Conservation (phyloP, 768 basidiomycete genomes). For the Leccinum variicolor region DNA sequence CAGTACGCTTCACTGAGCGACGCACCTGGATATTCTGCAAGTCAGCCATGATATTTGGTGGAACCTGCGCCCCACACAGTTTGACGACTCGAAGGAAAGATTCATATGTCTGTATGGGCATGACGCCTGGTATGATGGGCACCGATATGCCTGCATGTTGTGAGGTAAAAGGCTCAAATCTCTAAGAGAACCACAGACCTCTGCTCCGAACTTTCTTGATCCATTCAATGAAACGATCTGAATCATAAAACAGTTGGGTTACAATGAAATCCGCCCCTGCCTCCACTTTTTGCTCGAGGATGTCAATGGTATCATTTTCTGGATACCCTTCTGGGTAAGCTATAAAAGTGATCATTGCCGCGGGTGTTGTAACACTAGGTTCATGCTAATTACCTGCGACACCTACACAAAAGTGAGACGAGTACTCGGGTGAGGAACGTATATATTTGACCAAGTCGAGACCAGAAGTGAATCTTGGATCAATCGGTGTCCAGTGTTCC, state of each 20-base stretch:
- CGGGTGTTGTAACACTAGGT: background rate
- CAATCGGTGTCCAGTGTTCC: slow-evolving; percentile 88
- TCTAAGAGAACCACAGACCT: slow-evolving; percentile 44
- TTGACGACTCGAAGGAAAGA: slow-evolving; percentile 92
- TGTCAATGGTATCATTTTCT: slow-evolving; percentile 59
- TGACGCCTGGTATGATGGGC: slow-evolving; percentile 92
- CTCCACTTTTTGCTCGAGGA: slow-evolving; percentile 84
- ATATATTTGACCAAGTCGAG: slow-evolving; percentile 92
- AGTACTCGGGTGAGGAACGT: slow-evolving; percentile 68
- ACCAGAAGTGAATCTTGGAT: slow-evolving; percentile 80
- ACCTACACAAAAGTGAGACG: slow-evolving; percentile 87
- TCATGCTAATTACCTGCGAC: slow-evolving; percentile 67
- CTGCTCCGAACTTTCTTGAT: slow-evolving; percentile 60
- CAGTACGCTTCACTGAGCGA: background rate
- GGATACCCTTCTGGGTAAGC: slow-evolving; percentile 92
- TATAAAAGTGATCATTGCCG: slow-evolving; percentile 22
- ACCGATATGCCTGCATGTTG: slow-evolving; percentile 69
- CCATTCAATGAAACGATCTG: slow-evolving; percentile 85
- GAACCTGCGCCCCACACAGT: slow-evolving; percentile 79
- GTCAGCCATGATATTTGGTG: slow-evolving; percentile 57
- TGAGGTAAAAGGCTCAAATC: slow-evolving; percentile 5
- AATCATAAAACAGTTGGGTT: slow-evolving; percentile 96
- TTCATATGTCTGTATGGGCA: slow-evolving; percentile 96
- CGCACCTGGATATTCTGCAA: slow-evolving; percentile 76
- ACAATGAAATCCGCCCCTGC: slow-evolving; percentile 96